phyloP scores from a whole-genome alignment of 2,329 filamentous ascomycete genomes.

The Diatrype stigma region DNA sequence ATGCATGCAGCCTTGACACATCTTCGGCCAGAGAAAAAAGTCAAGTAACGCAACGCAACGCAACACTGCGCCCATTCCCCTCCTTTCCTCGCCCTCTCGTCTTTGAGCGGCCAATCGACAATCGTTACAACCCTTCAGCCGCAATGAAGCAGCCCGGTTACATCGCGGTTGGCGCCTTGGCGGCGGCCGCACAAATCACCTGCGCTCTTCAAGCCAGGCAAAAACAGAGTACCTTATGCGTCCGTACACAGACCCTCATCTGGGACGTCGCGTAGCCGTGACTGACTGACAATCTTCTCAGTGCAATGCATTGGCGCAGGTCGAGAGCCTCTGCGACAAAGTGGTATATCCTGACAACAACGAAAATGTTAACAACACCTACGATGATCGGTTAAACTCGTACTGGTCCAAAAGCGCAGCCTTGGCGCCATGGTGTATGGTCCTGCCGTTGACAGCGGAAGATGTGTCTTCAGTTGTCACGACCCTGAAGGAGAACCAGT shows the following conservation, averaged over 20 bases:
- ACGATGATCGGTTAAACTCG: constrained; percentile 16
- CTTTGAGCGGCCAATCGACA: background rate
- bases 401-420: constrained; percentile 35
- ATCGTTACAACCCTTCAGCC: background rate
- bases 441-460: constrained; percentile 26
- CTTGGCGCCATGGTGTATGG: constrained; percentile 32
- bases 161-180: background rate
- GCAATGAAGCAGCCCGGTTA: background rate
- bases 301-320: background rate
- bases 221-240: background rate
- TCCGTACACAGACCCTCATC: background rate
- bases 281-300: background rate
- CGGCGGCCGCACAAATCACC: background rate
- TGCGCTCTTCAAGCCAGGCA: background rate
- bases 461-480: constrained; percentile 34
- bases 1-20: background rate
- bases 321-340: background rate
- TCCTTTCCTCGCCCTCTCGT: background rate
- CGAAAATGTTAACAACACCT: too few species aligned
- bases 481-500: constrained; percentile 24
- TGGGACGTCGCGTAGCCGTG: background rate
- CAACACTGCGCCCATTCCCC: background rate
- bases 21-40: background rate
- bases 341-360: background rate
- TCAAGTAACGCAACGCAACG: background rate